Conservation (phyloP, 2,329 filamentous ascomycete species). For the Aspergillus sp. region DNA sequence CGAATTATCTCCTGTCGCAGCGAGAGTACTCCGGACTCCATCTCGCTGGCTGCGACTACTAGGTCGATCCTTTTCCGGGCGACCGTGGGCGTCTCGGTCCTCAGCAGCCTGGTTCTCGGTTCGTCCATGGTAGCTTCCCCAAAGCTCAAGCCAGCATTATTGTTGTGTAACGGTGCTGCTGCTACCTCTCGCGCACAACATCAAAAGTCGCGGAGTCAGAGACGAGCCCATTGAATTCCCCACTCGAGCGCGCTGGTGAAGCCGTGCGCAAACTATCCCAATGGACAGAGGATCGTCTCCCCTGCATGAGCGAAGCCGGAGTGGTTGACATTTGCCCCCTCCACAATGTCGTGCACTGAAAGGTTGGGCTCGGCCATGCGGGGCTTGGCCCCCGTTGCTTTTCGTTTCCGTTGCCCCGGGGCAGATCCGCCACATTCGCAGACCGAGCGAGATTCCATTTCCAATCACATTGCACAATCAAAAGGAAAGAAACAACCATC, state of each 20-base stretch:
- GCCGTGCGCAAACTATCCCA: background rate
- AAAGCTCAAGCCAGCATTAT: conserved; percentile 1
- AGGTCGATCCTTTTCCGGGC: conserved; percentile 15
- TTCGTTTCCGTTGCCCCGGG: conserved; percentile 42
- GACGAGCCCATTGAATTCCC: background rate
- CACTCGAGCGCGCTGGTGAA: background rate
- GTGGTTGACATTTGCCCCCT: conserved; percentile 10
- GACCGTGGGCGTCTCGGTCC: conserved; percentile 8
- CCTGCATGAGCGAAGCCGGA: conserved; percentile 14
- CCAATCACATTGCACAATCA: background rate
- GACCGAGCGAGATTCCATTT: background rate
- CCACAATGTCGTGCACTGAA: conserved; percentile 20
- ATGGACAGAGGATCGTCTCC: conserved; percentile 5
- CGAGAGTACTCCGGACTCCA: conserved; percentile 4
- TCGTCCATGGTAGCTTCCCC: conserved; percentile 14
- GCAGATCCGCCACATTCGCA: conserved; percentile 25
- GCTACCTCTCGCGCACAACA: background rate
- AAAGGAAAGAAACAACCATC: background rate
- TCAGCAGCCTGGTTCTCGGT: conserved; percentile 8
- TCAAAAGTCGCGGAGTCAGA: background rate
- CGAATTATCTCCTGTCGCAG: background rate
- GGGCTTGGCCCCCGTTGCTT: conserved; percentile 28
- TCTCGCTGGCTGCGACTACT: background rate
- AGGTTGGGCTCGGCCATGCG: conserved; percentile 39
- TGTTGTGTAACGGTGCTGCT: background rate